Conservation (phyloP, 768 basidiomycete genomes). For the Mrakia frigida region DNA sequence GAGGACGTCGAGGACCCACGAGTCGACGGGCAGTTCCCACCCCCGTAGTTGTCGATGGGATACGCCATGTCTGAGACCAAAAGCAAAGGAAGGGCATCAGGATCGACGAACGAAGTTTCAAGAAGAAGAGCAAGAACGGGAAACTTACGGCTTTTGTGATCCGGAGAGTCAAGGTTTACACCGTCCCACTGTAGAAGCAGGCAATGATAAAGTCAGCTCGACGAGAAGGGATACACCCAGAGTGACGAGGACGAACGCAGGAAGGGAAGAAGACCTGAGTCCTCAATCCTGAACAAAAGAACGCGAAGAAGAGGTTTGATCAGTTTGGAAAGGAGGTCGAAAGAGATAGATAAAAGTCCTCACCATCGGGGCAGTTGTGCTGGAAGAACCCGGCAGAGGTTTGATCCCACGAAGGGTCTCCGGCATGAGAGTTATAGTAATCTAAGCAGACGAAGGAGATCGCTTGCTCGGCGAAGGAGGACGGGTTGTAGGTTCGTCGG, state of each 20-base stretch:
- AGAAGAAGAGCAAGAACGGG: too few species aligned
- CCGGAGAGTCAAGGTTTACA: slow-evolving; percentile 44
- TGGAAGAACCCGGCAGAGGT: too few species aligned
- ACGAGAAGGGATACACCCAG: not conserved
- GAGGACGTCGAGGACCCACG: not conserved
- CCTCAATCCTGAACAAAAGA: too few species aligned
- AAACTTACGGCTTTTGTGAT: slow-evolving; percentile 36
- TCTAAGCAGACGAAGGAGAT: not conserved
- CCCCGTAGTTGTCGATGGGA: slow-evolving; percentile 25
- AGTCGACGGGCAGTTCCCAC: slow-evolving; percentile 29
- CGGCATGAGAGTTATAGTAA: slow-evolving; percentile 26
- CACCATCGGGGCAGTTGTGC: too few species aligned
- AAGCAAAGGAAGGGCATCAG: too few species aligned
- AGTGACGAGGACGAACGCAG: not conserved
- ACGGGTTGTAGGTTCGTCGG: slow-evolving; percentile 51
- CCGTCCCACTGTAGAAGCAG: slow-evolving; percentile 42
- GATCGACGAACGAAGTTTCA: too few species aligned
- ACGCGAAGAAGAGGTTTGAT: too few species aligned
- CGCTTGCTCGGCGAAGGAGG: slow-evolving; percentile 45
- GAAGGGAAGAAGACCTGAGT: slow-evolving; percentile 46
- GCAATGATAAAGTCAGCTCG: not conserved
- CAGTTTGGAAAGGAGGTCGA: too few species aligned
- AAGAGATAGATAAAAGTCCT: too few species aligned
- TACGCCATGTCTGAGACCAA: slow-evolving; percentile 44
- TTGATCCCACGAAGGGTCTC: slow-evolving; percentile 41